A percentile compares a stretch with the other conserved stretches of the same genome.
Conservation (phyloP, 2,329 filamentous ascomycete species). For the Leptographium wingfieldii region DNA sequence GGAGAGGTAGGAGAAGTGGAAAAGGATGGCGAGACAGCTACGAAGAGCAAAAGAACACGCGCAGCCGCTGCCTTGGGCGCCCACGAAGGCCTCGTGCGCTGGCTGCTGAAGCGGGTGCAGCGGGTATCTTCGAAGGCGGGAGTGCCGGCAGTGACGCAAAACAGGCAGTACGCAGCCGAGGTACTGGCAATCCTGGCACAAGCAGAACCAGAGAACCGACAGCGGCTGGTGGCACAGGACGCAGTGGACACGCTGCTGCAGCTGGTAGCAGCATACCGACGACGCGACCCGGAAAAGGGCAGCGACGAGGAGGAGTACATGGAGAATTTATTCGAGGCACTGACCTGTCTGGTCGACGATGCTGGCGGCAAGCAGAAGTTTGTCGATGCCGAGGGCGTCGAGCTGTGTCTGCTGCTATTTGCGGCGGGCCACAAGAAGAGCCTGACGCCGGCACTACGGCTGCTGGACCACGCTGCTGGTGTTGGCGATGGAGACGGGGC, state of each 20-base stretch:
- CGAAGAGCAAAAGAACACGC: slow-evolving; percentile 19
- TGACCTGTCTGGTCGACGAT: slow-evolving; percentile 72
- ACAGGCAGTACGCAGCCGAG: slow-evolving; percentile 91
- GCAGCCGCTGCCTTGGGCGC: slow-evolving; percentile 61
- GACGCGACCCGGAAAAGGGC: slow-evolving; percentile 72
- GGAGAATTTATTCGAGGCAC: slow-evolving; percentile 80
- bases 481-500: background rate
- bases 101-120: slow-evolving; percentile 66
- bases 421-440: slow-evolving; percentile 47
- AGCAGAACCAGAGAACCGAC: slow-evolving; percentile 53
- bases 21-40: too few relatives aligned
- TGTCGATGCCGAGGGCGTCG: slow-evolving; percentile 79
- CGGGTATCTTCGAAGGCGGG: slow-evolving; percentile 37
- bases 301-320: slow-evolving; percentile 89
- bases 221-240: slow-evolving; percentile 50
- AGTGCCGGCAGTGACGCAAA: slow-evolving; percentile 52
- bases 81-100: slow-evolving; percentile 53
- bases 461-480: slow-evolving; percentile 72
- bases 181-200: slow-evolving; percentile 82
- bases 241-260: slow-evolving; percentile 72
- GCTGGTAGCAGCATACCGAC: slow-evolving; percentile 72
- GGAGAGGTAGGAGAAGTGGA: background rate
- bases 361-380: slow-evolving; percentile 61
- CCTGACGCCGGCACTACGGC: slow-evolving; percentile 54
- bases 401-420: slow-evolving; percentile 84